Base-by-base conservation (phyloP, 2,329 filamentous ascomycete genomes). In the Colletotrichum salicis region DNA sequence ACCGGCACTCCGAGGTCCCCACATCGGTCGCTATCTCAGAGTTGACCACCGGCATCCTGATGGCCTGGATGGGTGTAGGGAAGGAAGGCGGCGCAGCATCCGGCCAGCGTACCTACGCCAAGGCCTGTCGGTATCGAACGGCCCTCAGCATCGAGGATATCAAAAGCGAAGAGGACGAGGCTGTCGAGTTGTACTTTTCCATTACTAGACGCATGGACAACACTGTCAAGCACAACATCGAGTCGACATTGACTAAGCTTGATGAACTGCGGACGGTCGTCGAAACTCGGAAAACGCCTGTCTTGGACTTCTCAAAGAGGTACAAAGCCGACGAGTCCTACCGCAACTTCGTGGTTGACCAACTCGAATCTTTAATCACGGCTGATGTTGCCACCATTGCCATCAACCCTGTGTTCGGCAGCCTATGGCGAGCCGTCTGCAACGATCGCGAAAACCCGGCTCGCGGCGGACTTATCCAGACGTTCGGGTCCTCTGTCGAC, bases 371-470 rank as follows among this genome's bases (percentile, higher is more conserved):
- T 5, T 84, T 88, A 48, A 86, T 88, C 33, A 74, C 80, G 5
- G 75, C 80, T 7, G 83, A 87, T 63, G 82, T 86, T 1, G 74
- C 79, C 1, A 80, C 82, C 1, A 82, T 88, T 33, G 78, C 86
- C 0, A 75, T 86, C 10, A 88, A 88, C 67, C 84, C 86, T 0
- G 81, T 88, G 0, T 88, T 88, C 61, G 86, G 86, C 5, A 80
- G 78, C 7, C 80, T 88, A 3, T 88, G 86, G 86, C 80, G 86
- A 7, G 79, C 83, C 0, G 80, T 87, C 4, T 87, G 85, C 77
- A 86, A 81, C 57, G 85, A 88, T 74, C 80, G 84, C 4, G 71
- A 74, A 1, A 84, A 84, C 71, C 76, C 80, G 1, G 78, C 77
- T 2, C 82, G 86, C 4, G 81, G 85, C 54, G 77, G 75, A 2